Evolutionary conservation across 495 filamentous ascomycete genomes (phyloP), one percentile per base, ranked within the genome.

Genomic region (Neurospora sublineolata): DNA sequence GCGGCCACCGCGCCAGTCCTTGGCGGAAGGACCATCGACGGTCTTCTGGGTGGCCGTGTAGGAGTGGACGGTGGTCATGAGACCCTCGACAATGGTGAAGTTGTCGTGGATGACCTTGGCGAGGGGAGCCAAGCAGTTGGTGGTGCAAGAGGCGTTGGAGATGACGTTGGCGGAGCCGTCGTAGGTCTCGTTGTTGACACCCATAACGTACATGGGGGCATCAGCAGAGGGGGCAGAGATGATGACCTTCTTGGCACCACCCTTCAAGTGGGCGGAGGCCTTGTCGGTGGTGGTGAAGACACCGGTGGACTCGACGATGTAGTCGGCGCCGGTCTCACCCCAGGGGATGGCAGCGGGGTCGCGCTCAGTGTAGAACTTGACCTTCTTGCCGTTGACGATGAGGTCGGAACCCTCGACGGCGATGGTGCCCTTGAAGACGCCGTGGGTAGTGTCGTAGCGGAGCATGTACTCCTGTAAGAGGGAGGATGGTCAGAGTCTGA

Each of bases 1-100:
- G 85, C 95, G 95, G 79, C 95, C 95, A 87, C 95, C 95, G 85
- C 95, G 90, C 95, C 95, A 99, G 88, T 99, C 95, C 93, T 99
- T 99, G 82, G 86, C 85, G 67, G 95, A 98, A 76, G 95, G 95
- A 79, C 94, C 96, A 79, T 99, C 95, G 77, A 99, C 95, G 75
- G 94, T 97, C 92, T 98, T 98, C 88, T 99, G 95, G 82, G 95
- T 99, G 78, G 95, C 96, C 77, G 95, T 99, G 92, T 98, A 98
- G 79, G 95, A 97, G 91, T 99, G 95, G 83, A 98, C 88, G 73
- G 95, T 99, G 83, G 95, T 99, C 95, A 99, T 99, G 76, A 99
- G 91, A 87, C 96, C 95, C 89, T 99, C 95, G 82, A 98, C 85
- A 84, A 99, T 93, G 83, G 86, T 90, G 88, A 89, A 99, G 80